Percentiles rank a stretch among this genome's conserved stretches.
Evolutionary conservation across 75 land plant species (phyloP).

Genomic region (Cunninghamia lanceolata): DNA sequence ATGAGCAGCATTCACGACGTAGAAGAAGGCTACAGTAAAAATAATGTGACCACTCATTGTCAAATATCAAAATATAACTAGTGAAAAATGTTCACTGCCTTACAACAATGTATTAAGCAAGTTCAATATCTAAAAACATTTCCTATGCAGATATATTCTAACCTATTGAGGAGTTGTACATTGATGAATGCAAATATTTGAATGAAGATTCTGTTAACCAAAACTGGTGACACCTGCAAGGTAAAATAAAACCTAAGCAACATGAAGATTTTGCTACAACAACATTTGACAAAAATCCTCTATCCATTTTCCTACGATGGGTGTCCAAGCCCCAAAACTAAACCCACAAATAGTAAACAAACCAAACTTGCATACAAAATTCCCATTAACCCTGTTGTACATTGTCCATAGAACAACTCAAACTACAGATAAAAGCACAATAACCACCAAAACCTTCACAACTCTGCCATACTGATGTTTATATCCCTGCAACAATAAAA

Average conservation of each 20-base stretch:
- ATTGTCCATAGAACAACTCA: no score
- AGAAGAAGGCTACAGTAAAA: constrained; percentile 68
- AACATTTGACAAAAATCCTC: no score
- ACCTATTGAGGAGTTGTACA: constrained; percentile 88
- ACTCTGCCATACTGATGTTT: no score
- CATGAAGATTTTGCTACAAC: neutral
- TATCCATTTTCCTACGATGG: neutral
- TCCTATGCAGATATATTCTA: neutral
- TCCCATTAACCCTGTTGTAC: no score
- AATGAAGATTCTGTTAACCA: constrained; percentile 69
- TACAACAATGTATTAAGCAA: neutral
- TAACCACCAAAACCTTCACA: no score
- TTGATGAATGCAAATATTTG: constrained; percentile 93
- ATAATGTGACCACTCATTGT: neutral
- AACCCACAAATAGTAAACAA: no score
- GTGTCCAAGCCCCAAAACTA: no score
- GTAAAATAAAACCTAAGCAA: neutral
- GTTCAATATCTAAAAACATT: neutral
- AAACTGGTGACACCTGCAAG: constrained; percentile 64
- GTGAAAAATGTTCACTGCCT: neutral
- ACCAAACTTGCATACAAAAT: no score
- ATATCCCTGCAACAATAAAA: no score
- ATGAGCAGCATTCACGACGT: constrained; percentile 97
- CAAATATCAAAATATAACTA: no score
- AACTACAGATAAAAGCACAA: no score